Percentiles rank a stretch among this genome's conserved stretches.
These are phyloP conservation scores for Globisporangium camurandrum DNA, from an alignment of 352 stramenopile genomes.

Conservation along the genomic window DNA sequence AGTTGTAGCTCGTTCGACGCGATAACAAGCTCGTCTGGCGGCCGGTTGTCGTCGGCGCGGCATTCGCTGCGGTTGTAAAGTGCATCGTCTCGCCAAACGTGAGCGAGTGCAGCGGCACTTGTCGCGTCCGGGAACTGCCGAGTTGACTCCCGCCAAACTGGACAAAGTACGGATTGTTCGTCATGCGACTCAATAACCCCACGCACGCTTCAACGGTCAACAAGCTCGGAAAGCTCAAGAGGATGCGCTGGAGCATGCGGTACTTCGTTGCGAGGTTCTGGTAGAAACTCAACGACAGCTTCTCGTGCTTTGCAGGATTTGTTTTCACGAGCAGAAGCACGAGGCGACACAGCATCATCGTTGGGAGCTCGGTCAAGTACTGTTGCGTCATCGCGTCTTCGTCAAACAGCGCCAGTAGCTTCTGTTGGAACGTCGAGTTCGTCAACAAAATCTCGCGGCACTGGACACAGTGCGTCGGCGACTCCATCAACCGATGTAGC, in stretches of 20 bases:
- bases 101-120: constrained; percentile 40
- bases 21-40: constrained; percentile 14
- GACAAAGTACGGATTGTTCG: constrained; percentile 51
- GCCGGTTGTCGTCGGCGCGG: no score
- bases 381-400: constrained; percentile 48
- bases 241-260: constrained; percentile 67
- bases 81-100: constrained; percentile 56
- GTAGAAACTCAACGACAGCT: constrained; percentile 56
- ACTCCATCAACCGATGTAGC: constrained; percentile 53
- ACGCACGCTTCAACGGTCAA: constrained; percentile 67
- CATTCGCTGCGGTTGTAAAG: constrained; percentile 31
- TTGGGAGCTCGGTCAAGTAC: constrained; percentile 62
- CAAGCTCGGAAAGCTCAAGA: constrained; percentile 68
- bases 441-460: constrained; percentile 57
- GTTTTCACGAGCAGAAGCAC: constrained; percentile 57
- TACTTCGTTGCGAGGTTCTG: constrained; percentile 67
- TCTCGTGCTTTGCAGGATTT: constrained; percentile 53
- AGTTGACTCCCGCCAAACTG: constrained; percentile 39
- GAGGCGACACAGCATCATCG: constrained; percentile 76
- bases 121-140: constrained; percentile 30
- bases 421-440: constrained; percentile 50
- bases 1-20: constrained; percentile 18
- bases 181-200: constrained; percentile 70
- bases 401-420: constrained; percentile 64
- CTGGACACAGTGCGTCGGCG: constrained; percentile 45